These are phyloP conservation scores for Cyphellophora europaea DNA, from an alignment of 2,329 filamentous ascomycete species.

Conservation along the genomic window DNA sequence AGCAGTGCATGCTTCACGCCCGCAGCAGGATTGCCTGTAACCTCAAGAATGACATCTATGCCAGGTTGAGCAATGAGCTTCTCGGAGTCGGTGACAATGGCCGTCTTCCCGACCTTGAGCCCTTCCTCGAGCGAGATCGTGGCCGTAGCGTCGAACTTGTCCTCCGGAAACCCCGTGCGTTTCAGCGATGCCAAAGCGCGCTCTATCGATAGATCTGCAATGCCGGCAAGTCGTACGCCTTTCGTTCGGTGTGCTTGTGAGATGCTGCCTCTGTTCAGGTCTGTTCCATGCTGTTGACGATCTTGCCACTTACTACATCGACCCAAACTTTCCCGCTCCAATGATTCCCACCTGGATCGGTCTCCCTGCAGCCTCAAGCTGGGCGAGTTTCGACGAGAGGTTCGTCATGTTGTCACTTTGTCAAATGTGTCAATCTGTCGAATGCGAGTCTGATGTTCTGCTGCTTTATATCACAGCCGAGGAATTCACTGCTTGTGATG, in stretches of 20 bases:
- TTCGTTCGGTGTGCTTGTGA: constrained; percentile 35
- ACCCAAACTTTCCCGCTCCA: constrained; percentile 38
- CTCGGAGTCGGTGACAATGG: constrained; percentile 34
- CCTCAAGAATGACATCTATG: constrained; percentile 36
- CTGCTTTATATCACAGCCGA: no score
- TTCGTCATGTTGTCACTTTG: constrained; percentile 30
- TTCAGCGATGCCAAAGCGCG: constrained; percentile 32
- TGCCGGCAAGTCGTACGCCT: constrained; percentile 34
- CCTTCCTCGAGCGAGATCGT: constrained; percentile 25
- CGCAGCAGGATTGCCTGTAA: constrained; percentile 34
- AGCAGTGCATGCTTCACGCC: constrained; percentile 35
- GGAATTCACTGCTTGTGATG: no score
- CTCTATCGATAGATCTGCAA: constrained; percentile 34
- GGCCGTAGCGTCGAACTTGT: constrained; percentile 4
- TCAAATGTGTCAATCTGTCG: no score
- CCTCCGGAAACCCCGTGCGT: constrained; percentile 20
- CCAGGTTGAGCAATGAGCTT: constrained; percentile 32
- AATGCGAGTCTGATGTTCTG: no score
- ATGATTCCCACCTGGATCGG: constrained; percentile 36
- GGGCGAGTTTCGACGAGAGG: constrained; percentile 32
- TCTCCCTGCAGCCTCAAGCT: constrained; percentile 29
- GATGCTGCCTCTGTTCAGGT: constrained; percentile 19
- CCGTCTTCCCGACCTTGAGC: constrained; percentile 31
- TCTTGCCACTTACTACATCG: constrained; percentile 29
- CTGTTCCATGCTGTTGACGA: no score